Evolutionary conservation across 495 filamentous ascomycete genomes (phyloP).

Genomic region (Paragyromitra xinjiangensis): DNA sequence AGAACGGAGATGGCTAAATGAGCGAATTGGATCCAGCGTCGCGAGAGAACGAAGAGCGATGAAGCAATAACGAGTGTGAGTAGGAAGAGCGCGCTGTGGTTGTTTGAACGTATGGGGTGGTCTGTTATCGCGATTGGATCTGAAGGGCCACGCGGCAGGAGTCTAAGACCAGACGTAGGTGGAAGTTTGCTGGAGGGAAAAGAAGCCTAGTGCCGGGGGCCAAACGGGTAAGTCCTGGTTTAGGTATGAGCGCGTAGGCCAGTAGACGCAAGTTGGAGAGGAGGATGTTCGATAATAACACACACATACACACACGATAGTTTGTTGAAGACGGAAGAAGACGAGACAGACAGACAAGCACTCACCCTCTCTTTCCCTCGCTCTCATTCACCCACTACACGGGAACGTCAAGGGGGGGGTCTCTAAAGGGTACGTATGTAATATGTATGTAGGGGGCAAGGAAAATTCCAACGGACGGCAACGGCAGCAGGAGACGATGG

Average conservation of each 20-base stretch:
- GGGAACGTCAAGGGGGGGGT: conserved; percentile 10
- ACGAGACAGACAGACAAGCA: conserved; percentile 4
- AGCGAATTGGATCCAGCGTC: conserved; percentile 43
- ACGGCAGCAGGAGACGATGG: conserved; percentile 24
- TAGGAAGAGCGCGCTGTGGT: conserved; percentile 41
- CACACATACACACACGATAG: conserved; percentile 12
- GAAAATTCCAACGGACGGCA: conserved; percentile 33
- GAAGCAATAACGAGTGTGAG: conserved; percentile 38
- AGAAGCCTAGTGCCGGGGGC: conserved; percentile 43
- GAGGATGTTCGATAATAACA: not conserved
- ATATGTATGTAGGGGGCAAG: conserved; percentile 45
- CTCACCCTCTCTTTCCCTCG: not conserved
- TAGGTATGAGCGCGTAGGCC: conserved; percentile 41
- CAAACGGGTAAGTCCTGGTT: conserved; percentile 44
- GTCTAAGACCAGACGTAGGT: conserved; percentile 42
- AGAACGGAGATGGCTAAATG: conserved; percentile 13
- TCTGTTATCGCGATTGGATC: conserved; percentile 49
- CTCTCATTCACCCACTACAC: conserved; percentile 11
- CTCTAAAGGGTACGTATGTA: conserved; percentile 30
- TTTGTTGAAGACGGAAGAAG: not conserved
- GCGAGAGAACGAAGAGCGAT: conserved; percentile 20
- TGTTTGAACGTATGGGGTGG: conserved; percentile 28
- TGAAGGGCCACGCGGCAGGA: conserved; percentile 47
- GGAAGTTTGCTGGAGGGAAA: conserved; percentile 38
- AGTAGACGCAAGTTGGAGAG: conserved; percentile 29